Evolutionary conservation across 768 basidiomycete genomes (phyloP).

Genomic region (Phylloporus sp.): DNA sequence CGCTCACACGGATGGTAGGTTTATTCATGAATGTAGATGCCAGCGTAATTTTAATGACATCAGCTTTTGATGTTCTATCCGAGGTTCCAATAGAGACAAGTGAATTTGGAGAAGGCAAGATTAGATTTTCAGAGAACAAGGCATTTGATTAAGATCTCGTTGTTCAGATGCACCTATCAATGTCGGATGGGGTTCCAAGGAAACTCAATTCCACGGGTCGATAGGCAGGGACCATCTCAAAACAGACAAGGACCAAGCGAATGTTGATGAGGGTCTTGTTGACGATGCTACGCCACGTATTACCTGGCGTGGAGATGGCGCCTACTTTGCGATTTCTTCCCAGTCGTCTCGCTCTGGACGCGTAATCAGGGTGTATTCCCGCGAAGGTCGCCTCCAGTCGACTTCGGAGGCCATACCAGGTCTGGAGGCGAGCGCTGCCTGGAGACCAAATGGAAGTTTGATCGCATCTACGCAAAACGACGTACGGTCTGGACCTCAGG

Average conservation of each 20-base stretch:
- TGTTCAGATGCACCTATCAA: constrained; percentile 79
- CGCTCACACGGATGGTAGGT: neutral
- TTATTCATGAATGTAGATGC: constrained; percentile 47
- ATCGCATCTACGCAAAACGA: constrained; percentile 77
- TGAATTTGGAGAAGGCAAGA: constrained; percentile 82
- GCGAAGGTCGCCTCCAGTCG: constrained; percentile 63
- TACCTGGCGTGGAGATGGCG: constrained; percentile 91
- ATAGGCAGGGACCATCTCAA: constrained; percentile 63
- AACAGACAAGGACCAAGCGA: constrained; percentile 49
- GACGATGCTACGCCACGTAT: constrained; percentile 72
- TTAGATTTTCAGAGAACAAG: neutral
- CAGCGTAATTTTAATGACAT: constrained; percentile 84
- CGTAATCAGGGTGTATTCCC: constrained; percentile 29
- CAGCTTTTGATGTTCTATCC: constrained; percentile 81
- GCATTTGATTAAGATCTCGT: constrained; percentile 8
- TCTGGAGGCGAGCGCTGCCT: constrained; percentile 71
- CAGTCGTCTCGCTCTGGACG: constrained; percentile 41
- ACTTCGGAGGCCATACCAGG: constrained; percentile 83
- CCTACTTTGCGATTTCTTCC: constrained; percentile 81
- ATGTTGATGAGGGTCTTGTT: constrained; percentile 50
- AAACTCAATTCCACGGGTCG: constrained; percentile 97
- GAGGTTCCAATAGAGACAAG: constrained; percentile 66
- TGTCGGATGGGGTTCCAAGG: constrained; percentile 96
- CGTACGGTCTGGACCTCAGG: constrained; percentile 67
- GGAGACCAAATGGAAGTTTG: constrained; percentile 87